A percentile compares a stretch with the other conserved stretches of the same genome.
These are phyloP conservation scores for Geotrichum restrictum DNA, from an alignment of 1,139 yeast genomes.

Conservation along the genomic window DNA sequence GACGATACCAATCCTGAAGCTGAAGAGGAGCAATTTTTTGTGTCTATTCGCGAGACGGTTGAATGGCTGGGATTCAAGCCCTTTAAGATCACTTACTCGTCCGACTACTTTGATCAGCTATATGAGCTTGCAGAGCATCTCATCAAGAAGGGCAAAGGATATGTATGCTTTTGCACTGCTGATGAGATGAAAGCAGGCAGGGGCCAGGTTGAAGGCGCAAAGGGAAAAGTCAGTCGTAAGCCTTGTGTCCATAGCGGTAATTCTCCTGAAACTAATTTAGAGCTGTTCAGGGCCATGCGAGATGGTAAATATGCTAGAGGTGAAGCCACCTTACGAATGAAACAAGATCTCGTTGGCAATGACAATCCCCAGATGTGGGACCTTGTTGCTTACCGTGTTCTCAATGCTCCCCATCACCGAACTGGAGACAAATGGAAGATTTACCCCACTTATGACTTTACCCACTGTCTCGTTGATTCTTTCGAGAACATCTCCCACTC, in stretches of 20 bases:
- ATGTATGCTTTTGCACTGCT: slow-evolving; percentile 89
- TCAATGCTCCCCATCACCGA: slow-evolving; percentile 89
- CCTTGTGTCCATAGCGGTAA: slow-evolving; percentile 74
- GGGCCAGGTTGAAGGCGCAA: slow-evolving; percentile 87
- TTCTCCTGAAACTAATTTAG: slow-evolving; percentile 67
- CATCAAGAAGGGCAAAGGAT: slow-evolving; percentile 67
- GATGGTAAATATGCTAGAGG: slow-evolving; percentile 86
- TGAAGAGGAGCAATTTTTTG: slow-evolving; percentile 88
- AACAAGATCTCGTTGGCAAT: slow-evolving; percentile 73
- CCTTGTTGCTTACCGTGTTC: slow-evolving; percentile 93
- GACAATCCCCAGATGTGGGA: slow-evolving; percentile 99
- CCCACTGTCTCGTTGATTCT: slow-evolving; percentile 97
- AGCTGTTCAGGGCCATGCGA: slow-evolving; percentile 83
- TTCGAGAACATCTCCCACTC: slow-evolving; percentile 94
- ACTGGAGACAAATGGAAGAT: slow-evolving; percentile 97
- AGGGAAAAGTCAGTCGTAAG: slow-evolving; percentile 85
- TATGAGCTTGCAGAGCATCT: slow-evolving; percentile 83
- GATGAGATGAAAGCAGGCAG: slow-evolving; percentile 87
- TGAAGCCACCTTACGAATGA: slow-evolving; percentile 93
- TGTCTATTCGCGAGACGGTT: slow-evolving; percentile 77
- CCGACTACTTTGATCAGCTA: slow-evolving; percentile 87
- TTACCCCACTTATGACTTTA: slow-evolving; percentile 97
- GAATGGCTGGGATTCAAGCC: slow-evolving; percentile 93
- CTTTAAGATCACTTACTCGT: slow-evolving; percentile 89
- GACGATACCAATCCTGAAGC: slow-evolving; percentile 99